phyloP scores from a whole-genome alignment of 441 rosid genomes.

The Pelargonium fulgidum region DNA sequence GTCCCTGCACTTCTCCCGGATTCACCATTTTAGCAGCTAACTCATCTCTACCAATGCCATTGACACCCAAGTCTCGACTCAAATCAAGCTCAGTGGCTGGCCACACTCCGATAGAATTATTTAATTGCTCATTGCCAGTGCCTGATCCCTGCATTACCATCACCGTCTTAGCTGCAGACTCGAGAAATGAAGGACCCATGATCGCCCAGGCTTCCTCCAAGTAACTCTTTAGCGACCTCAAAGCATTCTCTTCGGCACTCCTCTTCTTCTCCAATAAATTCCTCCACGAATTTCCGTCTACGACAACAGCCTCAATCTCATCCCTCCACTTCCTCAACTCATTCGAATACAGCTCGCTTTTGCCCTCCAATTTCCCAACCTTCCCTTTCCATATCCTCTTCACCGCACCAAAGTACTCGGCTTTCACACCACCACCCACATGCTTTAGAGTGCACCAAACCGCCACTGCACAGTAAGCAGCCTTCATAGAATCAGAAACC shows the following conservation, averaged over 20 bases:
- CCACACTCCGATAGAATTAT: too few relatives aligned
- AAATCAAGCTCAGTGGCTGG: constrained; percentile 14
- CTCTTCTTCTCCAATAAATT: constrained; percentile 22
- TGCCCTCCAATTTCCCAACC: constrained; percentile 25
- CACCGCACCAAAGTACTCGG: constrained; percentile 28
- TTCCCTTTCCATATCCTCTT: constrained; percentile 37
- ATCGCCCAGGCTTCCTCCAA: constrained; percentile 31
- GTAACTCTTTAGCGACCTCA: constrained; percentile 28
- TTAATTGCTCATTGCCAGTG: neutral
- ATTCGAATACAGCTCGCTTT: constrained; percentile 30
- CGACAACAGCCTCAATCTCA: constrained; percentile 33
- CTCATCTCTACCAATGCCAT: neutral
- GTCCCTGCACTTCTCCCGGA: too few relatives aligned
- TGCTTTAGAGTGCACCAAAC: constrained; percentile 47
- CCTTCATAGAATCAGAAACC: constrained; percentile 36
- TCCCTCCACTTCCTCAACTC: constrained; percentile 26
- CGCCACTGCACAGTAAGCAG: constrained; percentile 46
- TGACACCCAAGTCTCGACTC: neutral
- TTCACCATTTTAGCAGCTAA: neutral
- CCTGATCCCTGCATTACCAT: constrained; percentile 7
- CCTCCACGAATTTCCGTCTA: constrained; percentile 19
- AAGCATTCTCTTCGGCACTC: constrained; percentile 26
- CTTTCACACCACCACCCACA: constrained; percentile 20
- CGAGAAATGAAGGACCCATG: constrained; percentile 33
- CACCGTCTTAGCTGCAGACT: constrained; percentile 10